phyloP scores from a whole-genome alignment of 2,329 filamentous ascomycete genomes.

The Tolypocladium paradoxum region DNA sequence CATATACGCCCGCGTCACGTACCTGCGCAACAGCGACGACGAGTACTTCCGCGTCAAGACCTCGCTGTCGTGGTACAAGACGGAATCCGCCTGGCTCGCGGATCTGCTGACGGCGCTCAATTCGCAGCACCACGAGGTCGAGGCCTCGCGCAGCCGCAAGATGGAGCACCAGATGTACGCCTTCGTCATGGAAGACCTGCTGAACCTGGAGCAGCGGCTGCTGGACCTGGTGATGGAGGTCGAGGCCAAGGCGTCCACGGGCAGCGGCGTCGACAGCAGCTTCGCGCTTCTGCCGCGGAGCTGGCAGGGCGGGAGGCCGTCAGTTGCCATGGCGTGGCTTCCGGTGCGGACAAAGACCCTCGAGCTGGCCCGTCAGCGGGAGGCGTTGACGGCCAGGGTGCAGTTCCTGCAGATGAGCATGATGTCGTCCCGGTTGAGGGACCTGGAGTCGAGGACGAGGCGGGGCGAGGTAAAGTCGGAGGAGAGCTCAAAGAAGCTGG shows the following conservation, averaged over 20 bases:
- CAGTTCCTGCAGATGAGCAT: conserved; percentile 39
- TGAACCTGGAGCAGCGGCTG: conserved; percentile 31
- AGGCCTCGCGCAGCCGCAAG: conserved; percentile 7
- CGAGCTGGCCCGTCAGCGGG: conserved; percentile 33
- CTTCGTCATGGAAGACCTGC: conserved; percentile 35
- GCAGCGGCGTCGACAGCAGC: conserved; percentile 9
- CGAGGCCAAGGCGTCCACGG: conserved; percentile 18
- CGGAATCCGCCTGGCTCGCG: conserved; percentile 33
- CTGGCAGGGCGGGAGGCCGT: conserved; percentile 24
- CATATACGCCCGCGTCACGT: conserved; percentile 31
- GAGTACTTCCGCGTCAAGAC: conserved; percentile 38
- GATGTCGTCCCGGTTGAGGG: conserved; percentile 29
- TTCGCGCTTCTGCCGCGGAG: conserved; percentile 28
- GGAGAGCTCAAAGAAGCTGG: conserved; percentile 14
- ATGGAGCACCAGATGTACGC: conserved; percentile 35
- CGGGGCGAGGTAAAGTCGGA: conserved; percentile 18
- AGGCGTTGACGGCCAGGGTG: conserved; percentile 31
- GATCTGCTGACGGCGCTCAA: conserved; percentile 26
- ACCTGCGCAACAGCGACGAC: conserved; percentile 32
- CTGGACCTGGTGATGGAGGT: conserved; percentile 33
- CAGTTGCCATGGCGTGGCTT: conserved; percentile 34
- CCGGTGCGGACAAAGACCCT: conserved; percentile 31
- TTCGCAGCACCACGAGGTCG: conserved; percentile 12
- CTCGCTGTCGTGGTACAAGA: conserved; percentile 37
- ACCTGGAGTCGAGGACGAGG: conserved; percentile 22